Base-by-base conservation (phyloP, 2,329 filamentous ascomycete species). In the Neofusicoccum ribis region DNA sequence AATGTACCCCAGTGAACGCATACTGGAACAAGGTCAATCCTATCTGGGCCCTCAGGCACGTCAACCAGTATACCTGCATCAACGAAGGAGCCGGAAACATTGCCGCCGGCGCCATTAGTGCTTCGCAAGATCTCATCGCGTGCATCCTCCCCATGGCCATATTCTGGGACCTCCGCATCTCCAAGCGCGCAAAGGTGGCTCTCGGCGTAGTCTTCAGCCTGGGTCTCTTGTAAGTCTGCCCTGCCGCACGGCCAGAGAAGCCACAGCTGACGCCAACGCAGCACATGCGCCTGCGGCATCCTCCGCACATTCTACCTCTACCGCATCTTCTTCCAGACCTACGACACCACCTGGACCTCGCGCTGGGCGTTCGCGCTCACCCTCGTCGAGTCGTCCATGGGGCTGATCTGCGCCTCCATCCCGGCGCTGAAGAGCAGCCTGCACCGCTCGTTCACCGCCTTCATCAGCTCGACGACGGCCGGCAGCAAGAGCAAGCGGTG, bases 371-470 rank as follows among this genome's bases (percentile, higher is more conserved):
- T 76, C 72, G 69, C 78, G 3, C 79, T 78, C 76, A 79, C 79
- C 3, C 73, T 74, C 6, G 68, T 80, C 2, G 79, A 81, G 68
- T 74, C 78, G 2, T 72, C 78, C 47, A 70, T 82, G 2, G 79
- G 73, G 15, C 74, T 81, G 14, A 76, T 81, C 50, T 81, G 79
- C 64, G 78, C 79, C 5, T 78, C 75, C 2, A 77, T 77, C 0
- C 80, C 80, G 0, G 77, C 80, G 1, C 71, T 82, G 27, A 80
- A 81, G 36, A 73, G 78, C 27, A 77, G 81, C 68, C 79, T 81
- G 71, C 71, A 72, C 14, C 43, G 46, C n/a, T 15, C 50, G 34
- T 37, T 62, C 46, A 27, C 46, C 20, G 23, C 46, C 46, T 49
- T 49, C 23, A 27, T 49, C 23, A 49, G 27, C 27, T 31, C 27